phyloP scores from a whole-genome alignment of 176 grass and related monocot genomes.

The Guadua angustifolia region DNA sequence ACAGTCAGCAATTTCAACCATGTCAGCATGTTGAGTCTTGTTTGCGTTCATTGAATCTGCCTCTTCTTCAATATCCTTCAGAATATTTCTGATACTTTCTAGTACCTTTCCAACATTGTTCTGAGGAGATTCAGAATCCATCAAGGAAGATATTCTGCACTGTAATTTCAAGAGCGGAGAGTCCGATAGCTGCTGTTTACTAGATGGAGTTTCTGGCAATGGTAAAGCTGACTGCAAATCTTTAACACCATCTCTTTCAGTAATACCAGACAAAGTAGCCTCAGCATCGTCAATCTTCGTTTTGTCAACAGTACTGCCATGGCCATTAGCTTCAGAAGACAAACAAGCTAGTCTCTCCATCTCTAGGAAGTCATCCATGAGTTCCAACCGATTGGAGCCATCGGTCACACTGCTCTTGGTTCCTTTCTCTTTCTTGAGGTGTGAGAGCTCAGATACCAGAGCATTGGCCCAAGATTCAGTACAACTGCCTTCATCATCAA shows the following conservation, averaged over 20 bases:
- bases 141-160: slow-evolving; percentile 74
- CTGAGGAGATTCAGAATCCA: slow-evolving; percentile 65
- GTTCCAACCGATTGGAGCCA: slow-evolving; percentile 70
- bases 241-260: slow-evolving; percentile 56
- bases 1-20: slow-evolving; percentile 41
- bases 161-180: slow-evolving; percentile 65
- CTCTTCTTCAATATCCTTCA: slow-evolving; percentile 87
- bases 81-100: slow-evolving; percentile 70
- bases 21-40: slow-evolving; percentile 32
- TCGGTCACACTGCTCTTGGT: slow-evolving; percentile 60
- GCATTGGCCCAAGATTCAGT: slow-evolving; percentile 83
- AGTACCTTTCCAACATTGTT: slow-evolving; percentile 66
- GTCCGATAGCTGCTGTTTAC: slow-evolving; percentile 46
- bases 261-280: slow-evolving; percentile 48
- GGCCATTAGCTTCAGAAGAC: slow-evolving; percentile 61
- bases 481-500: slow-evolving; percentile 88
- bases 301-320: slow-evolving; percentile 55
- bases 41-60: slow-evolving; percentile 50
- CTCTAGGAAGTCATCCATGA: slow-evolving; percentile 99
- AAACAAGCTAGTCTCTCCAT: slow-evolving; percentile 94
- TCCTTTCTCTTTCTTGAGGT: slow-evolving; percentile 85
- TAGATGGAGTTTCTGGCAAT: slow-evolving; percentile 53
- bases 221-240: slow-evolving; percentile 40
- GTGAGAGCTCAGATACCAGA: slow-evolving; percentile 84
- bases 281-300: slow-evolving; percentile 65